Evolutionary conservation across 2,329 filamentous ascomycete species (phyloP).

Genomic region (Ascocoryne sarcoides): DNA sequence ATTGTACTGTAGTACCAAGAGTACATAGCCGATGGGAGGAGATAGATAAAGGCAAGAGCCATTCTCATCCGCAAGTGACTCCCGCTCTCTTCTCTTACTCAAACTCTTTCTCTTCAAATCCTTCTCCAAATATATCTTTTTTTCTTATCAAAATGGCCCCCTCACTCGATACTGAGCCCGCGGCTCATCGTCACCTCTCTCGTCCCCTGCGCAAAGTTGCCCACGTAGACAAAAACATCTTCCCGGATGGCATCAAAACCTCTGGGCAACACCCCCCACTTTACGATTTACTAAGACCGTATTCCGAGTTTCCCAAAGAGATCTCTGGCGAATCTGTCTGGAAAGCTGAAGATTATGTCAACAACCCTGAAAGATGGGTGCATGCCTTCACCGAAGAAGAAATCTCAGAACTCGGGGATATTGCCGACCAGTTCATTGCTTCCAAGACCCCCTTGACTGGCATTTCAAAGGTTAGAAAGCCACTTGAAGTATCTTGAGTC

Average conservation of each 20-base stretch:
- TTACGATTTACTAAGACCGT: conserved; percentile 55
- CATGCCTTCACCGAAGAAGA: conserved; percentile 60
- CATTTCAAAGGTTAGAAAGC: conserved; percentile 46
- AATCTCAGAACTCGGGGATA: conserved; percentile 54
- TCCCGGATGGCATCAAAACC: conserved; percentile 33
- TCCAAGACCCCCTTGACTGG: conserved; percentile 60
- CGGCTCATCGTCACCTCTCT: neutral
- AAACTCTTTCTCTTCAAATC: neutral
- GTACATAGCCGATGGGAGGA: too few species aligned
- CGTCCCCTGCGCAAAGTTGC: too few species aligned
- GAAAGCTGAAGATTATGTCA: conserved; percentile 37
- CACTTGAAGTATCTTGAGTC: neutral
- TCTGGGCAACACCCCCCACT: conserved; percentile 65
- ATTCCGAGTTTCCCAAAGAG: conserved; percentile 59
- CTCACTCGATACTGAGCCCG: neutral
- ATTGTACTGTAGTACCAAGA: too few species aligned
- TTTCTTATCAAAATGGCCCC: conserved; percentile 1
- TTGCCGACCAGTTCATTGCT: conserved; percentile 61
- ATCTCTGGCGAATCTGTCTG: conserved; percentile 68
- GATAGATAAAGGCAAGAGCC: too few species aligned
- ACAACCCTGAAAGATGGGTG: conserved; percentile 47
- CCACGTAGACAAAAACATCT: conserved; percentile 21
- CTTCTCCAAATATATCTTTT: neutral
- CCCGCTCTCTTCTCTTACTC: too few species aligned
- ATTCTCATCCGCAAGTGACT: neutral